Evolutionary conservation across 345 rosid genomes (phyloP).

Genomic region (Physaria fendleri): DNA sequence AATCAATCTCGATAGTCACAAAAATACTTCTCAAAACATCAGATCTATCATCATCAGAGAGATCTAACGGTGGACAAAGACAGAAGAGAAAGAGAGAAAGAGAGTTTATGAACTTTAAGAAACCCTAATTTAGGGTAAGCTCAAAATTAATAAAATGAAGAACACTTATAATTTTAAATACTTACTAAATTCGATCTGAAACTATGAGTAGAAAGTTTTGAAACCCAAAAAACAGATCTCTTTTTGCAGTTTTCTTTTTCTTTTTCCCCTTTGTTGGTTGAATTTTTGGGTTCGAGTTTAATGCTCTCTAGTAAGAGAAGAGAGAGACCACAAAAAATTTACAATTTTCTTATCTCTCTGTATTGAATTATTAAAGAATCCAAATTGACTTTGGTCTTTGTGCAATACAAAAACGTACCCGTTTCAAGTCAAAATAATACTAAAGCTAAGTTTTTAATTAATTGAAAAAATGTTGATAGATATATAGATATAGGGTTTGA

Average conservation of each 20-base stretch:
- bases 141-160: conserved; percentile 5
- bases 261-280: conserved; percentile 16
- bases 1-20: not conserved
- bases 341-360: conserved; percentile 12
- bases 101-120: not conserved
- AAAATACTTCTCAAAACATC: not conserved
- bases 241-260: not conserved
- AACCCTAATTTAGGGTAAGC: conserved; percentile 20
- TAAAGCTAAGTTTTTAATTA: not conserved
- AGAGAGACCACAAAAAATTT: not conserved
- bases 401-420: conserved; percentile 19
- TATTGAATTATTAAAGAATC: conserved; percentile 30
- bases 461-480: not conserved
- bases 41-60: conserved; percentile 21
- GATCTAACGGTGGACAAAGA: conserved; percentile 18
- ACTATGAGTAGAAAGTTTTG: not conserved
- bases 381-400: conserved; percentile 32
- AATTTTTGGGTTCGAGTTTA: conserved; percentile 27
- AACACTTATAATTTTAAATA: not conserved
- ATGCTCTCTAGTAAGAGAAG: conserved; percentile 16
- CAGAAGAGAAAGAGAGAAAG: not conserved
- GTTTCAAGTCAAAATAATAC: conserved; percentile 4
- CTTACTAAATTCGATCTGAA: conserved; percentile 27
- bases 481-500: conserved; percentile 3
- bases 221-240: conserved; percentile 31